Evolutionary conservation across 1,139 yeast genomes (phyloP).

Genomic region (Casaregolazyma lundiana): DNA sequence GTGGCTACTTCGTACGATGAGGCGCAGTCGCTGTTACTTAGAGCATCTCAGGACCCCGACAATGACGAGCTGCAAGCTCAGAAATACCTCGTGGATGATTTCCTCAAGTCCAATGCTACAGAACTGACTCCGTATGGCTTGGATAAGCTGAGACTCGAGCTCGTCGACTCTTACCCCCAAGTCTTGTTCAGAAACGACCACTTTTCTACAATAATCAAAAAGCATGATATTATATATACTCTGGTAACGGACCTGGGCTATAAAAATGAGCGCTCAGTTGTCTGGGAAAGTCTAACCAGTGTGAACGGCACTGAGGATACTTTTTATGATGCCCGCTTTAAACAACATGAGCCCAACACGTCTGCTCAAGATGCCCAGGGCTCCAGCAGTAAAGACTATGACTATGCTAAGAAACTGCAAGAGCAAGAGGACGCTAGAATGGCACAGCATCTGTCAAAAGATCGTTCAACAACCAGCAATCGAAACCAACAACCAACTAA

Average conservation of each 20-base stretch:
- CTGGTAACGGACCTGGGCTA: constrained; percentile 76
- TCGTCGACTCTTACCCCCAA: constrained; percentile 48
- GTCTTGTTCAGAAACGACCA: constrained; percentile 84
- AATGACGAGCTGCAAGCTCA: constrained; percentile 15
- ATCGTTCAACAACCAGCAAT: constrained; percentile 1
- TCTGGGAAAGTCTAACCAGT: constrained; percentile 73
- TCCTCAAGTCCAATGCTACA: constrained; percentile 53
- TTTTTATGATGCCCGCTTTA: constrained; percentile 44
- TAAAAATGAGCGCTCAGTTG: constrained; percentile 43
- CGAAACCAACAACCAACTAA: constrained; percentile 6
- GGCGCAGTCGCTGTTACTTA: constrained; percentile 37
- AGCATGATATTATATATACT: constrained; percentile 46
- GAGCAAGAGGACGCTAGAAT: constrained; percentile 55
- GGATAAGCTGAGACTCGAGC: constrained; percentile 32
- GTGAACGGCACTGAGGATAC: constrained; percentile 62
- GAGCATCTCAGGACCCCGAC: constrained; percentile 12
- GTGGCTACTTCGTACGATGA: constrained; percentile 42
- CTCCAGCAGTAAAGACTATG: constrained; percentile 35
- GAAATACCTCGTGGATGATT: constrained; percentile 30
- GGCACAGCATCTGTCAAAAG: constrained; percentile 46
- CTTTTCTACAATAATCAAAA: constrained; percentile 65
- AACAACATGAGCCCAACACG: background rate
- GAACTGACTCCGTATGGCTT: constrained; percentile 71
- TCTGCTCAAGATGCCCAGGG: constrained; percentile 11
- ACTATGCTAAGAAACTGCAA: constrained; percentile 52